Conservation (phyloP, 2,329 filamentous ascomycete species). For the Pyrenophora teres region DNA sequence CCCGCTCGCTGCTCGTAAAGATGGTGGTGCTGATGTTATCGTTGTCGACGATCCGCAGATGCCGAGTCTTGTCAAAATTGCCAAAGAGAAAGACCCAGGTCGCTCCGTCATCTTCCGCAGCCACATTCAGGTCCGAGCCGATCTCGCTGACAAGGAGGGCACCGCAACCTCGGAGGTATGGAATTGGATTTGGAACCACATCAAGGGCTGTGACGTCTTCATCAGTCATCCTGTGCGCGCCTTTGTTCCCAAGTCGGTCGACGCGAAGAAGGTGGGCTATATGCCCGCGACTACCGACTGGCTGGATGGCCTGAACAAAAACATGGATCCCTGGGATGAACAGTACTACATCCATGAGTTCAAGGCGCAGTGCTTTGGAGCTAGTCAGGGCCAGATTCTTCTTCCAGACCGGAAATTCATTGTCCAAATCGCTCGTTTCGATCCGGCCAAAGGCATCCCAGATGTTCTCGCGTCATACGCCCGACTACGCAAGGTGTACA, state of each 20-base stretch:
- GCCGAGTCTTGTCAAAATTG: constrained; percentile 75
- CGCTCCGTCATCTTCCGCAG: constrained; percentile 80
- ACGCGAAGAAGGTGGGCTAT: constrained; percentile 69
- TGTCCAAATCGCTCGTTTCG: constrained; percentile 79
- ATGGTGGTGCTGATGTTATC: constrained; percentile 77
- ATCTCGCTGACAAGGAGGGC: constrained; percentile 66
- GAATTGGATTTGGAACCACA: constrained; percentile 74
- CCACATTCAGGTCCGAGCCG: constrained; percentile 80
- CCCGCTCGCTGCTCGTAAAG: constrained; percentile 65
- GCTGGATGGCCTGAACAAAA: constrained; percentile 82
- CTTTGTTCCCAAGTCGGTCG: constrained; percentile 74
- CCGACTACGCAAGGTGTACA: constrained; percentile 67
- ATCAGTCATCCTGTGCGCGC: constrained; percentile 78
- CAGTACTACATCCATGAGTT: constrained; percentile 78
- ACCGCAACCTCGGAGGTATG: constrained; percentile 75
- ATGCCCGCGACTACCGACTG: constrained; percentile 83
- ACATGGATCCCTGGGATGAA: constrained; percentile 69
- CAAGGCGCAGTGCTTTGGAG: constrained; percentile 63
- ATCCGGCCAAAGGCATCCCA: constrained; percentile 80
- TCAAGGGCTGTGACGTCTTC: constrained; percentile 74
- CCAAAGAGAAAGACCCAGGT: constrained; percentile 71
- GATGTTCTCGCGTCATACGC: constrained; percentile 78
- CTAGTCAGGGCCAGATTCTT: constrained; percentile 63
- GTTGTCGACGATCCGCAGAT: constrained; percentile 85
- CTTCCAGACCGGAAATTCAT: constrained; percentile 72